Evolutionary conservation across 139 green algal species (phyloP), one percentile per base, ranked within the genome.

Genomic region (Picochlorum sp.): DNA sequence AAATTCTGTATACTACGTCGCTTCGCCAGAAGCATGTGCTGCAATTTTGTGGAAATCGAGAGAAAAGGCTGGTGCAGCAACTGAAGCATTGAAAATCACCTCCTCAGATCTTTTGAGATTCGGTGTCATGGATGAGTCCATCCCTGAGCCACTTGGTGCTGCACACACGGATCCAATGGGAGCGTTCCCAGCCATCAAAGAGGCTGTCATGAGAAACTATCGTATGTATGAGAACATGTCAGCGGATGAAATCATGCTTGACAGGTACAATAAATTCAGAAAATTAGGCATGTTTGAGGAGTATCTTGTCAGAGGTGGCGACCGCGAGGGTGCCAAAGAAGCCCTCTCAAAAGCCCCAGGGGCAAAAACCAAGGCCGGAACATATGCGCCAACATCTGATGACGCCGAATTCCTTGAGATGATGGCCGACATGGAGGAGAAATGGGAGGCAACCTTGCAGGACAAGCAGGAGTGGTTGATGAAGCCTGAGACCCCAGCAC

Each of bases 1-100:
- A 79, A 90, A 97, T 76, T 64, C 82, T 1, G 92, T 97, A 9
- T 98, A 97, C 81, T 98, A 97, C 65, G 92, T 98, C 21, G 92
- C 92, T 34, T 88, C 74, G 5, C 91, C 91, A 7, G 91, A 97
- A 81, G 91, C 91, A 1, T 97, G 91, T 65, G 91, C 91, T 10
- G 91, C 91, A 31, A 97, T 97, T 62, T 71, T 97, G 47, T 97
- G 91, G 91, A 97, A 97, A 83, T 87, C 76, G 60, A 74, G 90
- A 16, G 76, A 77, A n/a, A 89, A 89, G 26, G 83, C 85, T 4
- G 74, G 60, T 38, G 71, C 68, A 65, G 92, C 92, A 49, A 96
- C 92, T 3, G 87, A 96, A 74, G 92, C 92, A 6, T 81, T 98
- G 63, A 83, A 79, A 66, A 97, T 98, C 83, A 97, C 91, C 3